phyloP scores from a whole-genome alignment of 2,329 filamentous ascomycete genomes.

The Teratosphaeriaceae sp. region DNA sequence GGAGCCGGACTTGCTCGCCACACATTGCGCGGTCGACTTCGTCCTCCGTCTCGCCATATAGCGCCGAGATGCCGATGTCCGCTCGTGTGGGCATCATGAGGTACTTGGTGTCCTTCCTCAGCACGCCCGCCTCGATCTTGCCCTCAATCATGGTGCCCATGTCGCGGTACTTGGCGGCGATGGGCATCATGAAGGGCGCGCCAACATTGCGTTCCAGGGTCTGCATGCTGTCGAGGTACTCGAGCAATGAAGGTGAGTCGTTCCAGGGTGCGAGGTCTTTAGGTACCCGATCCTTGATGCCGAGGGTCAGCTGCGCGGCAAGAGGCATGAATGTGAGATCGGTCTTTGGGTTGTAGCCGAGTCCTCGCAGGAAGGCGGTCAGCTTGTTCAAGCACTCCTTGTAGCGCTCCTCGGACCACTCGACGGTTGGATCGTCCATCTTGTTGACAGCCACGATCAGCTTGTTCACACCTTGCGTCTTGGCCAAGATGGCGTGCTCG shows the following conservation, averaged over 20 bases:
- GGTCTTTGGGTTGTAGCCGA: conserved; percentile 89
- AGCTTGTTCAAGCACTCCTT: conserved; percentile 91
- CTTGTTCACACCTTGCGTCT: conserved; percentile 98
- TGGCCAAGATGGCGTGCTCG: conserved; percentile 95
- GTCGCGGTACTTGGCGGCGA: conserved; percentile 93
- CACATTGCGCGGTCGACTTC: conserved; percentile 76
- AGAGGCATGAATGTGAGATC: conserved; percentile 96
- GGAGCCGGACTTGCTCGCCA: conserved; percentile 89
- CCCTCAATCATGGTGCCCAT: conserved; percentile 97
- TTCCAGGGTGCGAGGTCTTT: conserved; percentile 76
- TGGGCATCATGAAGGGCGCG: conserved; percentile 98
- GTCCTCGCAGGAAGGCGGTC: conserved; percentile 76
- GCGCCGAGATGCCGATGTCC: conserved; percentile 68
- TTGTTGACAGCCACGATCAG: conserved; percentile 95
- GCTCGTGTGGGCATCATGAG: conserved; percentile 96
- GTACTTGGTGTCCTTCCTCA: conserved; percentile 81
- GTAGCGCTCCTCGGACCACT: conserved; percentile 91
- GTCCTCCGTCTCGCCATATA: conserved; percentile 95
- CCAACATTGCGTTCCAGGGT: conserved; percentile 92
- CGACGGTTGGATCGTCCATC: conserved; percentile 96
- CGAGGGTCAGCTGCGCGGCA: conserved; percentile 76
- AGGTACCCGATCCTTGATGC: conserved; percentile 83
- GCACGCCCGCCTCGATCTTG: conserved; percentile 89
- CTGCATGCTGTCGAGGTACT: conserved; percentile 92
- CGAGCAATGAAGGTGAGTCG: conserved; percentile 80